Percentiles rank a stretch among this genome's conserved stretches.
Evolutionary conservation across 1,284 basidiomycete species (phyloP).

Genomic region (Macrocystidia cucumis): DNA sequence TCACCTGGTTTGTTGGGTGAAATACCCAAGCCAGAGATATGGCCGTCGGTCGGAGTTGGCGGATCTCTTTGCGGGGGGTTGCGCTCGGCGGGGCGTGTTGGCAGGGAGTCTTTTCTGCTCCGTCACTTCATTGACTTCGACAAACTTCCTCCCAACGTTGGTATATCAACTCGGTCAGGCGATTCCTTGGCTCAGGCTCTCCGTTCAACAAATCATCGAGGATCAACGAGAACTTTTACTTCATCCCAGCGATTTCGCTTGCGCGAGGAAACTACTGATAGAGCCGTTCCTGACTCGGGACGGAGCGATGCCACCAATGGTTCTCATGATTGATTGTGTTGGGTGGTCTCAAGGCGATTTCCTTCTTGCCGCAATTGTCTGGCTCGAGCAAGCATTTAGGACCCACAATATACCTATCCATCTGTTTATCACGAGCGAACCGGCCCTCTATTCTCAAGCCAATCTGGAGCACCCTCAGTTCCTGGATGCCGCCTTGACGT

Average conservation of each 20-base stretch:
- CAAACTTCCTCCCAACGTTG: constrained; percentile 8
- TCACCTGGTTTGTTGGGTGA: constrained; percentile 10
- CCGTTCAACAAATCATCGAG: constrained; percentile 11
- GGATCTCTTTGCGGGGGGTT: constrained; percentile 7
- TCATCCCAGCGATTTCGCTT: constrained; percentile 7
- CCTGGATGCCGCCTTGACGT: constrained; percentile 10
- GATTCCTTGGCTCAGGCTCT: constrained; percentile 10
- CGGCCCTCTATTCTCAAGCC: constrained; percentile 7
- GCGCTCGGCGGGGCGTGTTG: constrained; percentile 6
- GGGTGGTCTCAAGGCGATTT: constrained; percentile 8
- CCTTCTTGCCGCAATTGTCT: constrained; percentile 9
- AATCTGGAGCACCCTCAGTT: constrained; percentile 9
- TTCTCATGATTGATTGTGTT: constrained; percentile 10
- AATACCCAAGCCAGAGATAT: constrained; percentile 10
- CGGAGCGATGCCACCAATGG: constrained; percentile 8
- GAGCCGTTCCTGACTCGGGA: constrained; percentile 11
- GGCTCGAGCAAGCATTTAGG: constrained; percentile 10
- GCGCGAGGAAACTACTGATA: constrained; percentile 10
- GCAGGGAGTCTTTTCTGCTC: constrained; percentile 9
- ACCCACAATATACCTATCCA: constrained; percentile 11
- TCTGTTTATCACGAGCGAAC: constrained; percentile 11
- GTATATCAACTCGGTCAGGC: constrained; percentile 10
- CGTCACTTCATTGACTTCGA: constrained; percentile 3
- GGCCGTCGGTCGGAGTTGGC: constrained; percentile 8
- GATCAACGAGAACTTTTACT: constrained; percentile 11